Percentiles rank a stretch among this genome's conserved stretches.
Evolutionary conservation across 2,329 filamentous ascomycete species (phyloP).

Genomic region (Pseudocercospora fuligena): DNA sequence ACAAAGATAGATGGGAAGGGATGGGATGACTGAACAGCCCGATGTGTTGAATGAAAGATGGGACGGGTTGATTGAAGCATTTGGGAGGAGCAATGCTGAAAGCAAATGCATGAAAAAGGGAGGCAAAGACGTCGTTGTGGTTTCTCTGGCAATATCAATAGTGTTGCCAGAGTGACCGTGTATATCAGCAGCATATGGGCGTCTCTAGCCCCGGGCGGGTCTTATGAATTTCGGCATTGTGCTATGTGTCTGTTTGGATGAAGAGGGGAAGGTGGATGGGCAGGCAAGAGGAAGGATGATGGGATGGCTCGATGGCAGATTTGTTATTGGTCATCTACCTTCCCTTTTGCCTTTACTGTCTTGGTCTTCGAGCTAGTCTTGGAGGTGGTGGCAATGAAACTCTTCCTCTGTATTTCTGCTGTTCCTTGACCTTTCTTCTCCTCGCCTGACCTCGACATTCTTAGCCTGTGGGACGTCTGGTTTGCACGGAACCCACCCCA

Average conservation of each 20-base stretch:
- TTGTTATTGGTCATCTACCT: neutral
- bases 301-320: neutral
- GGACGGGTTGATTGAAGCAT: neutral
- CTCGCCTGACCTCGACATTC: too few species aligned
- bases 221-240: conserved; percentile 5
- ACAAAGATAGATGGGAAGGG: conserved; percentile 12
- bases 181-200: conserved; percentile 6
- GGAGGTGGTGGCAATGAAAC: conserved; percentile 1
- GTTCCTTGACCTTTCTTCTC: neutral
- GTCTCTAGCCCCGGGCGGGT: neutral
- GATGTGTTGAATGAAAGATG: neutral
- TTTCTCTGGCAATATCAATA: neutral
- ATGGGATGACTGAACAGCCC: conserved; percentile 22
- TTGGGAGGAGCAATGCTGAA: neutral
- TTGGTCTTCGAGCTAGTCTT: neutral
- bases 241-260: conserved; percentile 10
- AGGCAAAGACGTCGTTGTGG: neutral
- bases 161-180: neutral
- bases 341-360: neutral
- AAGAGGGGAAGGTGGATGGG: neutral
- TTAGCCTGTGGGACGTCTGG: too few species aligned
- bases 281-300: neutral
- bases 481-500: too few species aligned
- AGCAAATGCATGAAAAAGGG: conserved; percentile 2
- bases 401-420: neutral